These are phyloP conservation scores for Citrus mangshanensis DNA, from an alignment of 345 rosid species.

Conservation along the genomic window DNA sequence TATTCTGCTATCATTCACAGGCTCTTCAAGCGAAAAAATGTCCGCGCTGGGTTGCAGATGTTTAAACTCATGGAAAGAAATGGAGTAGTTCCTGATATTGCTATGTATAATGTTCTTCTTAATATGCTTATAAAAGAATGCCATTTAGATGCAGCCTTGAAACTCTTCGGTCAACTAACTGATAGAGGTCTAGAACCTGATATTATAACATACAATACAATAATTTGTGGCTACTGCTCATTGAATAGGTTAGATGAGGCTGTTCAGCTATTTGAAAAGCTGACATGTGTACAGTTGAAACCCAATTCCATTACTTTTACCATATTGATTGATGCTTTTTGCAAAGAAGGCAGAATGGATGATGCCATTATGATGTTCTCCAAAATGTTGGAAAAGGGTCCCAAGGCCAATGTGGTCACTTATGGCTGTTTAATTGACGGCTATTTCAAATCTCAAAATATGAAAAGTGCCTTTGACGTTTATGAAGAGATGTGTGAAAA, in stretches of 20 bases:
- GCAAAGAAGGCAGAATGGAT: slow-evolving; percentile 43
- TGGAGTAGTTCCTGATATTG: slow-evolving; percentile 33
- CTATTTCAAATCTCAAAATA: slow-evolving; percentile 37
- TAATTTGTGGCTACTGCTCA: slow-evolving; percentile 49
- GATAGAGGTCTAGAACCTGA: slow-evolving; percentile 38
- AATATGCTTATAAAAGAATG: slow-evolving; percentile 28
- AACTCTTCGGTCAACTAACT: slow-evolving; percentile 27
- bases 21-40: slow-evolving; percentile 34
- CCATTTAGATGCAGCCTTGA: slow-evolving; percentile 22
- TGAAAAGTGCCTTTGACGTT: slow-evolving; percentile 37
- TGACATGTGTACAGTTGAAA: slow-evolving; percentile 22
- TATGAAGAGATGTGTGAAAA: slow-evolving; percentile 46
- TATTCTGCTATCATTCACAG: slow-evolving; percentile 49
- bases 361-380: slow-evolving; percentile 38
- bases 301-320: slow-evolving; percentile 45
- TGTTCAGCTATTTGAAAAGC: slow-evolving; percentile 28
- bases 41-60: slow-evolving; percentile 32
- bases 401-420: slow-evolving; percentile 41
- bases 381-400: slow-evolving; percentile 36
- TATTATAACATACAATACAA: slow-evolving; percentile 45
- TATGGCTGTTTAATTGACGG: slow-evolving; percentile 49
- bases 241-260: slow-evolving; percentile 40
- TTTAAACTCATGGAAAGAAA: slow-evolving; percentile 41
- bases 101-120: slow-evolving; percentile 42
- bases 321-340: slow-evolving; percentile 44